Evolutionary conservation across 225 moss, liverwort and hornwort genomes (phyloP).

Genomic region (Neckera pumila): DNA sequence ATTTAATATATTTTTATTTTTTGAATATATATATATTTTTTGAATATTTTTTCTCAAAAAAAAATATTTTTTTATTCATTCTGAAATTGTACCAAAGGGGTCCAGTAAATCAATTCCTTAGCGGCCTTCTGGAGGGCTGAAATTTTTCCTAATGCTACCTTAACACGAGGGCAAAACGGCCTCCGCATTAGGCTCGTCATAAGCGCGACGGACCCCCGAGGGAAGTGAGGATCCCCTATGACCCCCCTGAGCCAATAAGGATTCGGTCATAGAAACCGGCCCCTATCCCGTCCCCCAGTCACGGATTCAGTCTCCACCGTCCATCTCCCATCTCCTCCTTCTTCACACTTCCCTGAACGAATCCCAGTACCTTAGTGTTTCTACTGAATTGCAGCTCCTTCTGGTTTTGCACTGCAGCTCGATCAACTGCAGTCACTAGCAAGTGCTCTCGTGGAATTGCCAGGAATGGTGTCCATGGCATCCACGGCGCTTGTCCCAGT

Average conservation of each 20-base stretch:
- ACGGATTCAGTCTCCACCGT: not conserved
- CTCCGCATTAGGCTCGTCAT: too few relatives aligned
- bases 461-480: conserved; percentile 7
- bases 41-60: too few relatives aligned
- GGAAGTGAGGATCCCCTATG: not conserved
- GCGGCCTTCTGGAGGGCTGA: too few relatives aligned
- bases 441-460: not conserved
- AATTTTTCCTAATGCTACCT: too few relatives aligned
- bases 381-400: not conserved
- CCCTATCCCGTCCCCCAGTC: not conserved
- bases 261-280: not conserved
- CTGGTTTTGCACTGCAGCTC: not conserved
- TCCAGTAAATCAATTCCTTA: too few relatives aligned
- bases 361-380: not conserved
- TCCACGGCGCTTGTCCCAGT: conserved; percentile 1
- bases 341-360: not conserved
- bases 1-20: too few relatives aligned
- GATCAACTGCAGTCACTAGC: not conserved
- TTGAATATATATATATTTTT: too few relatives aligned
- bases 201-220: too few relatives aligned
- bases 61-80: too few relatives aligned
- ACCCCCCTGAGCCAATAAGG: not conserved
- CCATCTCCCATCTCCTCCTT: not conserved
- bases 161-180: too few relatives aligned
- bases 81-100: too few relatives aligned